These are phyloP conservation scores for Chimonanthus praecox DNA, from an alignment of 164 flowering plant genomes.

Conservation along the genomic window DNA sequence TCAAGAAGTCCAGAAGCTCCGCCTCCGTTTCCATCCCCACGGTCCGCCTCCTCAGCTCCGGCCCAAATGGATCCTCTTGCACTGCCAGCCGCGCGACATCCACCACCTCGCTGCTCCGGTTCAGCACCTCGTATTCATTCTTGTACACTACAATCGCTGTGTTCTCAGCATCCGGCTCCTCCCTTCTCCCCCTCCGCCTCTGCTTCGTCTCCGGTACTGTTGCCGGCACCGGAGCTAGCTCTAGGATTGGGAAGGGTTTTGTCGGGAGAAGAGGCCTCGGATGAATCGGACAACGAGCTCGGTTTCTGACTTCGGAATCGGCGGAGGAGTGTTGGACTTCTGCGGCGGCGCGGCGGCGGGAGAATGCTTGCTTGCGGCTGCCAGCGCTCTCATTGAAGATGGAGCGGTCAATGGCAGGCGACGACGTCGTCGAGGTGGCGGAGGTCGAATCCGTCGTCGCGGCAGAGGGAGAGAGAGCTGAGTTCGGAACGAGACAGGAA, in stretches of 20 bases:
- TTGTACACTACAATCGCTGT: not conserved
- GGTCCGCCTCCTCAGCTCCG: conserved; percentile 53
- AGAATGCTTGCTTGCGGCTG: conserved; percentile 81
- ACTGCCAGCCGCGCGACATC: conserved; percentile 46
- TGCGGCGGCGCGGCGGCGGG: conserved; percentile 69
- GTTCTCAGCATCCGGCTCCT: not conserved
- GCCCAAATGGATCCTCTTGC: conserved; percentile 39
- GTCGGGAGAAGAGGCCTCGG: conserved; percentile 33
- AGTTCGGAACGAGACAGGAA: conserved; percentile 76
- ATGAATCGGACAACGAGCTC: conserved; percentile 37
- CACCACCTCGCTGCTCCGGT: conserved; percentile 36
- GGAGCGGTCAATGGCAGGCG: conserved; percentile 71
- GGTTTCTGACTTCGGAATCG: conserved; percentile 35
- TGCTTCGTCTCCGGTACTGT: not conserved
- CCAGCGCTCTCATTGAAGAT: conserved; percentile 92
- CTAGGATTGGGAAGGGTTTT: not conserved
- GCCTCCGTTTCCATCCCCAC: conserved; percentile 43
- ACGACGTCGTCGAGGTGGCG: conserved; percentile 38
- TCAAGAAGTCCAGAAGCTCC: conserved; percentile 50
- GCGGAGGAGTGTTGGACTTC: conserved; percentile 19
- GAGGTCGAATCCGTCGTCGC: conserved; percentile 30
- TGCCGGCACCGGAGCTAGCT: not conserved
- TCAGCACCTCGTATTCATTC: conserved; percentile 28
- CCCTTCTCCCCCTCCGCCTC: not conserved
- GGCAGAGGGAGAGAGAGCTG: conserved; percentile 48